Evolutionary conservation across 2,329 filamentous ascomycete species (phyloP).

Genomic region (Anthostomella pinea): DNA sequence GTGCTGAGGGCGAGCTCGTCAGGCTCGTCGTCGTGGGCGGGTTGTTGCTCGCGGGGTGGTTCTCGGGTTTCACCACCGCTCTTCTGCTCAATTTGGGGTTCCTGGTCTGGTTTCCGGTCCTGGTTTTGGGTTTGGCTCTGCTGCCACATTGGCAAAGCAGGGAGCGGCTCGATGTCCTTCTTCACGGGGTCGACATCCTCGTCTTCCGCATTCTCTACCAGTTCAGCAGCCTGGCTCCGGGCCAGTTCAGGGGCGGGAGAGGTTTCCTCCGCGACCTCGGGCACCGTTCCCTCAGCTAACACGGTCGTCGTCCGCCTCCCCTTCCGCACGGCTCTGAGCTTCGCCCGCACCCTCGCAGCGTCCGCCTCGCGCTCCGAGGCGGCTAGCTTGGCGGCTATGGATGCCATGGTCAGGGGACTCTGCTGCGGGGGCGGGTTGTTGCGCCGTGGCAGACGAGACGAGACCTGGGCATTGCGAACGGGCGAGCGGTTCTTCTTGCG

Average conservation of each 20-base stretch:
- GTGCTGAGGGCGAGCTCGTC: conserved; percentile 6
- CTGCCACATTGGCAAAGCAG: neutral
- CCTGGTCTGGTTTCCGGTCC: conserved; percentile 3
- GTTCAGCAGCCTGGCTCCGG: too few species aligned
- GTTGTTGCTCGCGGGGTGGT: neutral
- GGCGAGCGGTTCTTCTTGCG: conserved; percentile 10
- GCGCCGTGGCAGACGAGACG: conserved; percentile 33
- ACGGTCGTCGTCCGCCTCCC: conserved; percentile 29
- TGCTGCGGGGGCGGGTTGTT: conserved; percentile 43
- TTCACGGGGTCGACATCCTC: conserved; percentile 27
- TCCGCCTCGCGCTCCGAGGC: conserved; percentile 63
- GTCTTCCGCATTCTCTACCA: neutral
- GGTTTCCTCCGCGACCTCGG: neutral
- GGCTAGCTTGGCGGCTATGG: conserved; percentile 61
- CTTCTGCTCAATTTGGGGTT: neutral
- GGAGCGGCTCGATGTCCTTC: conserved; percentile 11
- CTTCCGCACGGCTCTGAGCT: conserved; percentile 52
- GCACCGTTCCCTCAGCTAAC: conserved; percentile 8
- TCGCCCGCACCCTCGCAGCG: conserved; percentile 60
- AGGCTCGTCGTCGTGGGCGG: neutral
- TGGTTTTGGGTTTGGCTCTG: conserved; percentile 1
- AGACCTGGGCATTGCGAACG: conserved; percentile 16
- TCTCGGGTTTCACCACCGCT: too few species aligned
- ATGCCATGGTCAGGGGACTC: conserved; percentile 58
- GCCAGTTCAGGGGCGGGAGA: neutral